Evolutionary conservation across 305 asterid species (phyloP).

Genomic region (Fraxinus velutina): DNA sequence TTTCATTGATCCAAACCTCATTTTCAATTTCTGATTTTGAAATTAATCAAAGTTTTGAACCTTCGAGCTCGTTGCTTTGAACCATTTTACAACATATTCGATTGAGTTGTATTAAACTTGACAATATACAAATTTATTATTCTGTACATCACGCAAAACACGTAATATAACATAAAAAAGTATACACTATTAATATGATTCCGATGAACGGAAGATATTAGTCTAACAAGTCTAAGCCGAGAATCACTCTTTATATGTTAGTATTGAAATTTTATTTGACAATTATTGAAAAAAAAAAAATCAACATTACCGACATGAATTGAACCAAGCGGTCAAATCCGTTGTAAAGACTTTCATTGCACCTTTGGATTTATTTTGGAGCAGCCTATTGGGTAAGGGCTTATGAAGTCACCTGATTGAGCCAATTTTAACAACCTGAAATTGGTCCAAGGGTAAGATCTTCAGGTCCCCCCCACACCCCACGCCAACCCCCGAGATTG

Average conservation of each 20-base stretch:
- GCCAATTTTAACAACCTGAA: constrained; percentile 26
- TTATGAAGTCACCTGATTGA: constrained; percentile 6
- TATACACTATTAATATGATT: neutral
- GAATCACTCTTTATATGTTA: neutral
- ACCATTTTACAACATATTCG: neutral
- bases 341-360: neutral
- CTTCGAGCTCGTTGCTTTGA: neutral
- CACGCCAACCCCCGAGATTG: neutral
- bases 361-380: neutral
- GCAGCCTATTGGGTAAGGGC: constrained; percentile 16
- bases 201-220: neutral
- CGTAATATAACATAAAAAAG: neutral
- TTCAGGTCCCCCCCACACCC: constrained; percentile 10
- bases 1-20: neutral
- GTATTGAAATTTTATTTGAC: neutral
- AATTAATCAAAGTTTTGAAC: neutral
- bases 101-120: neutral
- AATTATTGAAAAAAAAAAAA: too few relatives aligned
- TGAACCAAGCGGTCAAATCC: neutral
- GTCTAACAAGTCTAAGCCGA: neutral
- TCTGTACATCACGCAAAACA: neutral
- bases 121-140: too few relatives aligned
- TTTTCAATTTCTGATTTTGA: neutral
- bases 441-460: constrained; percentile 29
- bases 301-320: neutral